Conservation (phyloP, 352 stramenopile species). For the Phytophthora ohioensis region DNA sequence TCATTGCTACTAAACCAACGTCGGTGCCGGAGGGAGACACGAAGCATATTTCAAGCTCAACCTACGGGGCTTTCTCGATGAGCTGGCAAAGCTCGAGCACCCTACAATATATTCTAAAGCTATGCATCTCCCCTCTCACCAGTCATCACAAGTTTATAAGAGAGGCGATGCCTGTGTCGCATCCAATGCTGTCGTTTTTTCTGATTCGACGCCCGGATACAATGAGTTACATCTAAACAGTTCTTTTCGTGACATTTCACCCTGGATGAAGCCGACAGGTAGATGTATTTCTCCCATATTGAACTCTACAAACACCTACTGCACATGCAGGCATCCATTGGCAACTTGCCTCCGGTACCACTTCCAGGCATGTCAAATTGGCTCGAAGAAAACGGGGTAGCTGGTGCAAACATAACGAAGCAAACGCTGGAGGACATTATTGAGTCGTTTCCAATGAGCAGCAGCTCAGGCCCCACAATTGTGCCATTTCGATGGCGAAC, state of each 20-base stretch:
- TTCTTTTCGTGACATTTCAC: neutral
- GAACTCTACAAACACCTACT: slow-evolving; percentile 21
- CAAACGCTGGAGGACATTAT: slow-evolving; percentile 14
- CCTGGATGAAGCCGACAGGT: slow-evolving; percentile 14
- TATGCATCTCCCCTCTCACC: slow-evolving; percentile 12
- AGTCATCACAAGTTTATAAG: slow-evolving; percentile 1
- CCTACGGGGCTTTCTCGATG: no score
- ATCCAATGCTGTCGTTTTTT: slow-evolving; percentile 15
- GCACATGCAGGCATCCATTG: slow-evolving; percentile 7
- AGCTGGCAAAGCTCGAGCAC: neutral
- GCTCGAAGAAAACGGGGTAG: slow-evolving; percentile 14
- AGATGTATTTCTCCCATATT: slow-evolving; percentile 14
- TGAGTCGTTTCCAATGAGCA: neutral
- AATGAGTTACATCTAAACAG: neutral
- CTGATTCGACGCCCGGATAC: neutral
- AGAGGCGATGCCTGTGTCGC: neutral
- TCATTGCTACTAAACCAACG: no score
- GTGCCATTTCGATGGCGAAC: no score
- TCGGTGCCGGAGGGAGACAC: no score
- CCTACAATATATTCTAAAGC: slow-evolving; percentile 5
- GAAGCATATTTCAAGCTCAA: no score
- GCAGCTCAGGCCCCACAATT: neutral
- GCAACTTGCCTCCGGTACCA: slow-evolving; percentile 13
- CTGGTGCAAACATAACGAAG: slow-evolving; percentile 15
- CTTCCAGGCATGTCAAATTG: slow-evolving; percentile 5